phyloP scores from a whole-genome alignment of 192 early-diverging fungal species.

The Fimicolochytrium jonesii region DNA sequence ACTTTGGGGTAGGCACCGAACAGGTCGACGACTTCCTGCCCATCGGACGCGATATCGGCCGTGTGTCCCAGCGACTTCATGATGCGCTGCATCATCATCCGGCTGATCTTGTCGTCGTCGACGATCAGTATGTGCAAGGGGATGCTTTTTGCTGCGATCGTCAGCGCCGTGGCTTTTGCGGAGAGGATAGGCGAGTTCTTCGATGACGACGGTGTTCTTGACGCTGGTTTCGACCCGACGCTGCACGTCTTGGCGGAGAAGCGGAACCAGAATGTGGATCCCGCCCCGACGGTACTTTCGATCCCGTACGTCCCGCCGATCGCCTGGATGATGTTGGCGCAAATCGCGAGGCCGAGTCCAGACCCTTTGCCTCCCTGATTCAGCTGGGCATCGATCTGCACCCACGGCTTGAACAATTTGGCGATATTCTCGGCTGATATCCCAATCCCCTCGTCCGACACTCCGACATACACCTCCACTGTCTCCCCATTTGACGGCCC shows the following conservation, averaged over 20 bases:
- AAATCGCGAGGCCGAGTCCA: constrained; percentile 8
- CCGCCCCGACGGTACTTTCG: background rate
- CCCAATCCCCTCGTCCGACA: constrained; percentile 1
- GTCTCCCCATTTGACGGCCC: background rate
- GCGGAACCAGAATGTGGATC: constrained; percentile 7
- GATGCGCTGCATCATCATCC: constrained; percentile 24
- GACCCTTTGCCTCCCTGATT: constrained; percentile 9
- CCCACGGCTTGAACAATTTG: constrained; percentile 3
- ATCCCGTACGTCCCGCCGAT: constrained; percentile 5
- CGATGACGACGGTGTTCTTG: background rate
- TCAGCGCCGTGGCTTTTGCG: background rate
- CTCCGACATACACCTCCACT: background rate
- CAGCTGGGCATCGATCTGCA: constrained; percentile 4
- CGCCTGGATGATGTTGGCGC: background rate
- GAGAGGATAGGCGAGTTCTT: background rate
- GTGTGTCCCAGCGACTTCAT: constrained; percentile 18
- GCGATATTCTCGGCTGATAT: background rate
- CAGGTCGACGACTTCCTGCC: constrained; percentile 16
- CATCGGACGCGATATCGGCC: constrained; percentile 13
- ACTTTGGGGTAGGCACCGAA: background rate
- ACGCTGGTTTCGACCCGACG: background rate
- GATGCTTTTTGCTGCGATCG: background rate
- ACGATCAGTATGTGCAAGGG: constrained; percentile 16
- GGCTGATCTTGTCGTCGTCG: constrained; percentile 22
- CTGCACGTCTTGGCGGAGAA: background rate